Evolutionary conservation across 176 grass and related monocot species (phyloP).

Genomic region (Poa pratensis): DNA sequence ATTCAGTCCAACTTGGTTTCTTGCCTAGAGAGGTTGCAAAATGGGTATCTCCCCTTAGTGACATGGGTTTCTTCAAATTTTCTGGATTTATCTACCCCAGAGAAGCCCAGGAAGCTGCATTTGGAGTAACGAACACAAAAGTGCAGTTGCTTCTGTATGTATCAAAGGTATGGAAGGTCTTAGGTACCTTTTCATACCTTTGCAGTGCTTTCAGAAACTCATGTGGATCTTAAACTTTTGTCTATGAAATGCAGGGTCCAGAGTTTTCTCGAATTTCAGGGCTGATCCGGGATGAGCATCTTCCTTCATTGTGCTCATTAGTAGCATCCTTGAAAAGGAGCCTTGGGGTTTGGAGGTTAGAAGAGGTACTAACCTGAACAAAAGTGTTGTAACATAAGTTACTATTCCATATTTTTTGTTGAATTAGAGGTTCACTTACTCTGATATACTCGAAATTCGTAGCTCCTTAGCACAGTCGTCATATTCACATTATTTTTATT

Average conservation of each 20-base stretch:
- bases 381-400: neutral
- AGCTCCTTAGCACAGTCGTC: neutral
- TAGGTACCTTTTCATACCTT: slow-evolving; percentile 14
- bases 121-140: slow-evolving; percentile 59
- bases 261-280: slow-evolving; percentile 72
- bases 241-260: slow-evolving; percentile 65
- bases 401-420: slow-evolving; percentile 31
- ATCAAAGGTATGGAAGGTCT: slow-evolving; percentile 64
- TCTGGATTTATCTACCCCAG: slow-evolving; percentile 89
- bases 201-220: slow-evolving; percentile 26
- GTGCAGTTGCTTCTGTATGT: slow-evolving; percentile 64
- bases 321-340: slow-evolving; percentile 62
- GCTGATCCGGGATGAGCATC: slow-evolving; percentile 60
- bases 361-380: slow-evolving; percentile 60
- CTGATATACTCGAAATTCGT: slow-evolving; percentile 8
- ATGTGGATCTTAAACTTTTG: slow-evolving; percentile 35
- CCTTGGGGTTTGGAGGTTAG: slow-evolving; percentile 82
- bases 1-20: slow-evolving; percentile 85
- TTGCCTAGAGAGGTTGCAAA: slow-evolving; percentile 88
- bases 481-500: slow-evolving; percentile 1
- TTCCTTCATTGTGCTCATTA: slow-evolving; percentile 69
- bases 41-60: slow-evolving; percentile 88
- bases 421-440: slow-evolving; percentile 17
- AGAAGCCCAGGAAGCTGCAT: slow-evolving; percentile 76
- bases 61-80: slow-evolving; percentile 75